Conservation (phyloP, 73 alveolate species). For the Durusdinium trenchii region DNA sequence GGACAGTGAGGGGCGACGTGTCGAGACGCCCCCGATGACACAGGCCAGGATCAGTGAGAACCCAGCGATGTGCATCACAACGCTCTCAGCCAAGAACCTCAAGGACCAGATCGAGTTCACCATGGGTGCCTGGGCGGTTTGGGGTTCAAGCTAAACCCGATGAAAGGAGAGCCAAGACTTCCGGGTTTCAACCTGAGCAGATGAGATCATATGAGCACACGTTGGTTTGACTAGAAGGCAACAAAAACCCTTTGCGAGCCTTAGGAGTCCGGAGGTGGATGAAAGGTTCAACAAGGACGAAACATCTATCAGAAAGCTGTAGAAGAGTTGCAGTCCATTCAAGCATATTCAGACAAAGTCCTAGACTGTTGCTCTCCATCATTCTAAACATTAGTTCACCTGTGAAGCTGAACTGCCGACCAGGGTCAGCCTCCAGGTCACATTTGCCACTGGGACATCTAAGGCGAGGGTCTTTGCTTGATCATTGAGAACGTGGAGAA, state of each 20-base stretch:
- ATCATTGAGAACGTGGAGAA: slow-evolving; percentile 99
- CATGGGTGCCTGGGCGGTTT: slow-evolving; percentile 47
- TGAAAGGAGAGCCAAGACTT: no score
- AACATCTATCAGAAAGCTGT: not conserved
- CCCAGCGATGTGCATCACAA: slow-evolving; percentile 97
- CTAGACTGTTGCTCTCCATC: not conserved
- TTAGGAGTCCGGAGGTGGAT: no score
- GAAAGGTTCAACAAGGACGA: no score
- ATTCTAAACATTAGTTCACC: not conserved
- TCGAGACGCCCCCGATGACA: not conserved
- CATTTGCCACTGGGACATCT: not conserved
- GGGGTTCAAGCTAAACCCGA: no score
- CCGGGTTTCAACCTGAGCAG: no score
- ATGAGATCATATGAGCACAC: no score
- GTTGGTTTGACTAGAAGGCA: no score
- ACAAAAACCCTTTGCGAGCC: no score
- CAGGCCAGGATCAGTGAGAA: slow-evolving; percentile 96
- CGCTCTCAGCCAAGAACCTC: slow-evolving; percentile 98
- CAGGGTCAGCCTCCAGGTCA: no score
- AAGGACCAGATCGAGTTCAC: slow-evolving; percentile 98
- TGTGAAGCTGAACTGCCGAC: no score
- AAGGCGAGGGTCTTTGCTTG: slow-evolving; percentile 98
- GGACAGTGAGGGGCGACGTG: no score
- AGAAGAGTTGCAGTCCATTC: not conserved
- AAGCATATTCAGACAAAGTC: not conserved